Evolutionary conservation across 768 basidiomycete genomes (phyloP), one percentile per base, ranked within the genome.

Genomic region (Dacryopinax primogenitus): DNA sequence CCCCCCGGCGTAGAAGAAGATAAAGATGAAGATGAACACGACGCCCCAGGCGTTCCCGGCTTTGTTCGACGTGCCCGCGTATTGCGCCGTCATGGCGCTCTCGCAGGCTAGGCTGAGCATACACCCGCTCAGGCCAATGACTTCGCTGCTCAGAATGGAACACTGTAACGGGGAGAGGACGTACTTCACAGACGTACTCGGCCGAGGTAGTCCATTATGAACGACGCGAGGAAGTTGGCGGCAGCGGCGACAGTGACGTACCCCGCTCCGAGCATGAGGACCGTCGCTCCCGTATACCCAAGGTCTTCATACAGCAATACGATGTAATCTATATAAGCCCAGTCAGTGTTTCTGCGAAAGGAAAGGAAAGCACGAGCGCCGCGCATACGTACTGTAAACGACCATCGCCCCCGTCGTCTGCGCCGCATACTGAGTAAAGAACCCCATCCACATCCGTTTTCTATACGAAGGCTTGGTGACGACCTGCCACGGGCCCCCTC

Each of bases 81-180:
- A 58, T 21, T 58, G 51, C 26, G 51, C 51, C 4, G 51, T 58
- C 51, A 58, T 58, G 30, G 51, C 51, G 21, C 51, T 58, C 51
- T 58, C 51, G 51, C 51, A 58, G 26, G 51, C 26, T 6, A 58
- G 30, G 13, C 9, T 13, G 26, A 58, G 15, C 51, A 58, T 26
- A 21, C 51, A 58, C 15, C 51, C 51, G 26, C 26, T 30, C 18
- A 58, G 21, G 4, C 51, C 51, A 30, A 58, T 58, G 18, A 58
- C 51, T 58, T 9, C n/a, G n/a, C n/a, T n/a, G n/a, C n/a, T n/a
- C n/a, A 23, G 7, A 37, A 44, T 44, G 7, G 41, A 23, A 7
- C 41, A 44, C 3, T 44, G n/a, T n/a, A 44, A 44, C 36, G 23
- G 32, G 26, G 7, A 9, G n/a, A 26, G 26, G 7, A 30, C 51